A percentile compares a stretch with the other conserved stretches of the same genome.
Evolutionary conservation across 1,284 basidiomycete genomes (phyloP).

Genomic region (Boletus chippewaensis): DNA sequence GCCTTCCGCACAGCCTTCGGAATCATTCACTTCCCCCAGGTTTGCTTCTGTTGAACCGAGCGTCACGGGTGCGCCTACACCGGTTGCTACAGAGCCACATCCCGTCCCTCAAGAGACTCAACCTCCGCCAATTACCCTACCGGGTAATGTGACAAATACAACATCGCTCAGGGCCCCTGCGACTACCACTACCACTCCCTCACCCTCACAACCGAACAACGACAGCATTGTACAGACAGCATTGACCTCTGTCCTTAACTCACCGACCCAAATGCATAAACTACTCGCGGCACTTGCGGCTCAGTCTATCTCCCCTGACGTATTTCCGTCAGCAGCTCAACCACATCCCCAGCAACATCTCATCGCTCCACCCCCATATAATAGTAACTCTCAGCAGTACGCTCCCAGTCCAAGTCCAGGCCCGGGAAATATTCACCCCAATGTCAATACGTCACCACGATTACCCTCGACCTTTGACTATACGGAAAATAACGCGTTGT

Average conservation of each 20-base stretch:
- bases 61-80: constrained; percentile 20
- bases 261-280: constrained; percentile 64
- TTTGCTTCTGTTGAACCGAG: constrained; percentile 25
- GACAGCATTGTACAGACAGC: constrained; percentile 56
- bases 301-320: constrained; percentile 22
- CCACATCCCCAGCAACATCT: constrained; percentile 25
- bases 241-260: constrained; percentile 53
- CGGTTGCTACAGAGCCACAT: constrained; percentile 9
- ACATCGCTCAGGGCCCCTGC: constrained; percentile 22
- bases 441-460: constrained; percentile 1
- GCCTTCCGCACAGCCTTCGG: constrained; percentile 27
- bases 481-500: constrained; percentile 8
- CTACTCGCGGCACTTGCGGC: constrained; percentile 50
- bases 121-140: background rate
- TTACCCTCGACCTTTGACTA: constrained; percentile 19
- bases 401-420: background rate
- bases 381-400: constrained; percentile 12
- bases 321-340: constrained; percentile 16
- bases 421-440: constrained; percentile 3
- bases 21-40: constrained; percentile 22
- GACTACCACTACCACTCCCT: constrained; percentile 8
- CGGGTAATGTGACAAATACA: constrained; percentile 8
- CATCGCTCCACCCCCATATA: constrained; percentile 33
- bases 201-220: constrained; percentile 20
- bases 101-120: constrained; percentile 6